Percentiles rank a stretch among this genome's conserved stretches.
Conservation (phyloP, 2,329 filamentous ascomycete genomes). For the Nannizziopsis barbatae region DNA sequence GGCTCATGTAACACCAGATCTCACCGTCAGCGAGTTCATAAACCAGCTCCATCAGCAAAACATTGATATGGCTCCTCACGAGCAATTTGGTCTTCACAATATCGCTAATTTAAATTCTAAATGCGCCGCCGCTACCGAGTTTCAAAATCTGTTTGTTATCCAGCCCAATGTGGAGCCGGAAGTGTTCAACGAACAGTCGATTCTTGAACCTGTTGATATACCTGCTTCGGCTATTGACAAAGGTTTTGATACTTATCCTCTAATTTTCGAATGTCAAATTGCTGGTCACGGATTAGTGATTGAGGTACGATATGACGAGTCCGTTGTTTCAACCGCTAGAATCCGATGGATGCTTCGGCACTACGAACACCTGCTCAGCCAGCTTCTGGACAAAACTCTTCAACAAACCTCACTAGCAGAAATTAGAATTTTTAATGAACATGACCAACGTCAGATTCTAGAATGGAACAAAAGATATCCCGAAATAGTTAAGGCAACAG, state of each 20-base stretch:
- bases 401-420: too few relatives aligned
- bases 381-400: not conserved
- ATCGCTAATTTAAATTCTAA: slow-evolving; percentile 38
- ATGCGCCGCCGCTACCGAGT: slow-evolving; percentile 27
- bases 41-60: slow-evolving; percentile 44
- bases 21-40: slow-evolving; percentile 22
- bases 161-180: slow-evolving; percentile 5
- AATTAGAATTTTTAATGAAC: too few relatives aligned
- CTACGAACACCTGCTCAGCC: too few relatives aligned
- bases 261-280: slow-evolving; percentile 55
- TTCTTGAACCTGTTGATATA: not conserved
- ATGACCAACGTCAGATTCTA: not conserved
- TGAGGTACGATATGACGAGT: slow-evolving; percentile 20
- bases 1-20: slow-evolving; percentile 19
- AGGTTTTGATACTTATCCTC: slow-evolving; percentile 16
- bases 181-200: not conserved
- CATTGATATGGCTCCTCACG: slow-evolving; percentile 46
- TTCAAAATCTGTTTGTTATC: slow-evolving; percentile 31
- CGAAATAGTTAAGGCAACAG: slow-evolving; percentile 4
- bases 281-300: slow-evolving; percentile 44
- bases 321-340: not conserved
- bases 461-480: slow-evolving; percentile 3
- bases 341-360: too few relatives aligned
- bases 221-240: not conserved
- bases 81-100: slow-evolving; percentile 38